These are phyloP conservation scores for Silene uniflora DNA, from an alignment of 148 eudicot genomes.

Conservation along the genomic window DNA sequence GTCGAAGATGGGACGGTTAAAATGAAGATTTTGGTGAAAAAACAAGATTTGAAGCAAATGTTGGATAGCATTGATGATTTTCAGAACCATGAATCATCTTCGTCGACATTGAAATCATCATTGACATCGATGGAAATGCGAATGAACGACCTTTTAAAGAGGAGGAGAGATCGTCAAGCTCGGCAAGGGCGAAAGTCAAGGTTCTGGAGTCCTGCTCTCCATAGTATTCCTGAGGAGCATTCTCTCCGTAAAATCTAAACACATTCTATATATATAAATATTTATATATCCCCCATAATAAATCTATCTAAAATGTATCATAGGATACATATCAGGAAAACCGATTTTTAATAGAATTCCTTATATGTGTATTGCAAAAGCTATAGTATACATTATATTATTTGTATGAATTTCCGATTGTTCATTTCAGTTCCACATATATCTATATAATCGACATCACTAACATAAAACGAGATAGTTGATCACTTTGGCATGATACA, in stretches of 20 bases:
- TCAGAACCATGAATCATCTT: not conserved
- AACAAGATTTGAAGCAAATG: slow-evolving; percentile 46
- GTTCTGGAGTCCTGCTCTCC: slow-evolving; percentile 58
- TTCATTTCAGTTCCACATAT: too few species aligned
- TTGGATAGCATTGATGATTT: slow-evolving; percentile 29
- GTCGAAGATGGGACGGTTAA: slow-evolving; percentile 41
- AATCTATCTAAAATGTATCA: too few species aligned
- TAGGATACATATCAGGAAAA: too few species aligned
- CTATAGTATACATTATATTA: too few species aligned
- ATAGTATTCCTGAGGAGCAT: slow-evolving; percentile 57
- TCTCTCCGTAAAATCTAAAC: not conserved
- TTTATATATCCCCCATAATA: too few species aligned
- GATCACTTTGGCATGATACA: too few species aligned
- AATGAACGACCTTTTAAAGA: slow-evolving; percentile 35
- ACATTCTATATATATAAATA: too few species aligned
- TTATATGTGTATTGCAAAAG: too few species aligned
- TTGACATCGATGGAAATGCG: slow-evolving; percentile 26
- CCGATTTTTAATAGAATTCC: too few species aligned
- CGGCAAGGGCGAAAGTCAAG: slow-evolving; percentile 9
- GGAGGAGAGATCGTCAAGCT: slow-evolving; percentile 25
- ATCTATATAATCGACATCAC: too few species aligned
- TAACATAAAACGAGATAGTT: too few species aligned
- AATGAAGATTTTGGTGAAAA: slow-evolving; percentile 49
- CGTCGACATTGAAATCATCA: not conserved
- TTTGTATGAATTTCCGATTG: too few species aligned